A percentile compares a stretch with the other conserved stretches of the same genome.
phyloP scores from a whole-genome alignment of 352 stramenopile species.

The Pythium rhizo-oryzae region DNA sequence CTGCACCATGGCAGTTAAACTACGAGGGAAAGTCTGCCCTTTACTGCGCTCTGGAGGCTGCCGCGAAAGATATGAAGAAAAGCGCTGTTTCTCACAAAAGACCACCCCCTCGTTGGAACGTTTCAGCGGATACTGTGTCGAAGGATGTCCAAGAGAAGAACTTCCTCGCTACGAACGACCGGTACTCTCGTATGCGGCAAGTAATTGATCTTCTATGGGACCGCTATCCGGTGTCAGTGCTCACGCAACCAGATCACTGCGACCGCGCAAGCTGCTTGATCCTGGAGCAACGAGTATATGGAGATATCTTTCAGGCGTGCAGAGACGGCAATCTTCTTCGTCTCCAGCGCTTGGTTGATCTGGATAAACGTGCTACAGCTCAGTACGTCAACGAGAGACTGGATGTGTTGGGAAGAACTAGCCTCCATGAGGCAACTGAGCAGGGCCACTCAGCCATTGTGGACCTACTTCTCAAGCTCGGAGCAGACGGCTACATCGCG shows the following conservation, averaged over 20 bases:
- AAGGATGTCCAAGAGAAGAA: conserved; percentile 34
- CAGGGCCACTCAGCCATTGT: conserved; percentile 60
- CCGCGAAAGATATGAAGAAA: conserved; percentile 27
- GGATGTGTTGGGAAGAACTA: conserved; percentile 40
- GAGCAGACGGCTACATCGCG: conserved; percentile 51
- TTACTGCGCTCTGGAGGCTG: conserved; percentile 51
- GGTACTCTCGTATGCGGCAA: conserved; percentile 58
- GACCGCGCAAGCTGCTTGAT: conserved; percentile 44
- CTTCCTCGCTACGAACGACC: conserved; percentile 37
- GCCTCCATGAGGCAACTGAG: conserved; percentile 62
- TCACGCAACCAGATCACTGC: conserved; percentile 35
- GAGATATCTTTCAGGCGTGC: conserved; percentile 54
- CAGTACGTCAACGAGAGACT: conserved; percentile 58
- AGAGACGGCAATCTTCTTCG: conserved; percentile 59
- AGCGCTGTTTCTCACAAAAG: conserved; percentile 17
- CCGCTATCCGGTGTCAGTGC: conserved; percentile 35
- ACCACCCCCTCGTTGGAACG: conserved; percentile 16
- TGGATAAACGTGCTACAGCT: conserved; percentile 54
- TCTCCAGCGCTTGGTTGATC: conserved; percentile 54
- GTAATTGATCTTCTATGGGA: conserved; percentile 75
- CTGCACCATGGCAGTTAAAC: conserved; percentile 44
- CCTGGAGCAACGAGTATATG: conserved; percentile 57
- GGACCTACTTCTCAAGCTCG: conserved; percentile 61
- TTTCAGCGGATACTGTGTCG: neutral
- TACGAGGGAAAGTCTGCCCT: conserved; percentile 56